Evolutionary conservation across 202 grass and related monocot genomes (phyloP).

Genomic region (Bolboschoenoplectus hybrid): DNA sequence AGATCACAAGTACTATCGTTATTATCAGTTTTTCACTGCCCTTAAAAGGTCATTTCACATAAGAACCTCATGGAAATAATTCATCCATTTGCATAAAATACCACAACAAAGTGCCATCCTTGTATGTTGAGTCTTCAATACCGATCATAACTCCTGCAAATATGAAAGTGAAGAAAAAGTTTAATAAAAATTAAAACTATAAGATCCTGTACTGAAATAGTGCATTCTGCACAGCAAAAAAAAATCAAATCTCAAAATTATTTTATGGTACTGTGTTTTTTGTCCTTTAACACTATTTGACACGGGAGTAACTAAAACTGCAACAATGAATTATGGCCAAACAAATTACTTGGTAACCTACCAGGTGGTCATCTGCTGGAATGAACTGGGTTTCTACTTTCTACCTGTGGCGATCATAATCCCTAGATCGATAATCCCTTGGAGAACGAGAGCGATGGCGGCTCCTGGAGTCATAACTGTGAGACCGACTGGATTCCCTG

Average conservation of each 20-base stretch:
- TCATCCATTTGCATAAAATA: conserved; percentile 8
- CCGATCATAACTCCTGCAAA: conserved; percentile 25
- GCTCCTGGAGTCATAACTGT: conserved; percentile 70
- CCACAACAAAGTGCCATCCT: neutral
- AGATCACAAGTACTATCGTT: conserved; percentile 17
- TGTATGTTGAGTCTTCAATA: neutral
- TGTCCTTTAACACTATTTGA: neutral
- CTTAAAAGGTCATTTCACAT: conserved; percentile 24
- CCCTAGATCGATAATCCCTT: conserved; percentile 54
- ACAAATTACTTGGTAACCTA: conserved; percentile 7
- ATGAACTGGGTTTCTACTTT: conserved; percentile 9
- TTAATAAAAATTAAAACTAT: neutral
- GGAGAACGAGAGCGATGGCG: conserved; percentile 70
- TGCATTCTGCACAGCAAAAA: neutral
- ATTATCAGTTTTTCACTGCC: conserved; percentile 22
- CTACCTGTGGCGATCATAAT: conserved; percentile 70
- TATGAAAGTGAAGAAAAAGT: conserved; percentile 3
- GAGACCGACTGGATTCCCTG: conserved; percentile 56
- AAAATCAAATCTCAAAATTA: neutral
- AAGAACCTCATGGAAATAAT: neutral
- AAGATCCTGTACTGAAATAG: neutral
- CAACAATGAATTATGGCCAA: neutral
- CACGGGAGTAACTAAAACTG: neutral
- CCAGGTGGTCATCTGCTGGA: conserved; percentile 18
- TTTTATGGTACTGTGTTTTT: neutral